Evolutionary conservation across 1,139 yeast genomes (phyloP).

Genomic region (Arxiozyma slooffiae): DNA sequence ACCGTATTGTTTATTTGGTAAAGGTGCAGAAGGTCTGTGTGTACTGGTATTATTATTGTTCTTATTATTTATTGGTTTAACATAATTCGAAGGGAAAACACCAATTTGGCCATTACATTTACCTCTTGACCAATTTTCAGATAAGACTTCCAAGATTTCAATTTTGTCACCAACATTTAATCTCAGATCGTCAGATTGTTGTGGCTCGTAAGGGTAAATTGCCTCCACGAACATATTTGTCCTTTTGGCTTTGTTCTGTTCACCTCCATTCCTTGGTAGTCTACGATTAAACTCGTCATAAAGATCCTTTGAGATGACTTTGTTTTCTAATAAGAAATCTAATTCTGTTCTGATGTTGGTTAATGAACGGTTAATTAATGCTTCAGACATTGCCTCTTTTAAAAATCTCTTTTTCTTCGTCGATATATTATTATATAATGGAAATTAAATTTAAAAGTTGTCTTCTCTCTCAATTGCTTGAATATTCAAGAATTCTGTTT

Average conservation of each 20-base stretch:
- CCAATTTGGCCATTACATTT: constrained; percentile 48
- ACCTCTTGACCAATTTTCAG: constrained; percentile 88
- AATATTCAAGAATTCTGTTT: too few species aligned
- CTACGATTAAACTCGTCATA: constrained; percentile 42
- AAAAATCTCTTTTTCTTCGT: too few species aligned
- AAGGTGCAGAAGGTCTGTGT: neutral
- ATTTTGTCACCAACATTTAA: constrained; percentile 56
- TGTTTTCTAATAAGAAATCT: constrained; percentile 68
- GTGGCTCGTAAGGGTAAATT: constrained; percentile 53
- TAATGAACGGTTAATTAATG: constrained; percentile 59
- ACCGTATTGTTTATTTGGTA: neutral
- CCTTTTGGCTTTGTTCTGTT: neutral
- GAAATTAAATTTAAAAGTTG: neutral
- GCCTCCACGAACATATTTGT: constrained; percentile 43
- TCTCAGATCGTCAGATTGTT: constrained; percentile 58
- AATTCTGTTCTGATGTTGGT: constrained; percentile 63
- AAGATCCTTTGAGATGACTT: constrained; percentile 55
- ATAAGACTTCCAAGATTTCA: constrained; percentile 56
- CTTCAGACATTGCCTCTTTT: constrained; percentile 5
- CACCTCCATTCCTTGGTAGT: constrained; percentile 49
- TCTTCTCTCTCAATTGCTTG: neutral
- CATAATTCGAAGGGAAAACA: constrained; percentile 80
- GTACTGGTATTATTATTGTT: neutral
- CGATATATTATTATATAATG: too few species aligned
- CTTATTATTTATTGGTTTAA: constrained; percentile 30